Base-by-base conservation (phyloP, 305 asterid species). In the Withania somnifera region DNA sequence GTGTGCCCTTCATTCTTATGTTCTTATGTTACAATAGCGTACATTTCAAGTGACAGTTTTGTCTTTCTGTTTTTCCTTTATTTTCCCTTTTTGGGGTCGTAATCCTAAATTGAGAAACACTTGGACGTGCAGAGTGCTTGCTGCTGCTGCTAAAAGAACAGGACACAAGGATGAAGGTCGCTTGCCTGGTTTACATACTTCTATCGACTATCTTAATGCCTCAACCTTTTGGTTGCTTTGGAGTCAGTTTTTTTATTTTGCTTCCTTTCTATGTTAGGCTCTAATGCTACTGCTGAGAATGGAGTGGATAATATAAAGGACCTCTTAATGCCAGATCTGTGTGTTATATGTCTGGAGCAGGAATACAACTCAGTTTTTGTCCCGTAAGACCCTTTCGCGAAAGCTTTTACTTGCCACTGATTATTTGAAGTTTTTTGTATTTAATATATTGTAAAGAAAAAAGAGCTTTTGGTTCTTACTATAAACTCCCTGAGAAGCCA, bases 331-430 rank as follows among this genome's bases (percentile, higher is more conserved):
- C 99, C 97, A 32, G 97, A 97, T 88, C 86, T 97, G 78, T 97
- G 99, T 64, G 99, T 97, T 47, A 97, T 97, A 84, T 97, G 98
- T 85, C 87, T 97, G 86, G 99, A 93, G 92, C 96, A 93, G 88
- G 98, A 92, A 63, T 97, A 94, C 89, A 95, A 97, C 81, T 89
- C 99, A 19, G 98, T 97, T 84, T 97, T 97, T 81, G 94, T 97
- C 85, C 98, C 94, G 99, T 97, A 93, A 89, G 99, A 47, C 78
- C 82, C 86, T 78, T 85, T 54, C 51, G 28, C 54, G 76, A 77
- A 77, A 20, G 56, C 84, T 83, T 81, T 79, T 3, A 24, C 24
- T 47, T 61, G 17, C 40, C 40, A 6, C 38, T 26, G 68, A 6
- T 60, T 61, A 10, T 28, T 28, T 7, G 20, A 14, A 8, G 17